Base-by-base conservation (phyloP, 2,329 filamentous ascomycete species). In the Fusarium cicatricum region DNA sequence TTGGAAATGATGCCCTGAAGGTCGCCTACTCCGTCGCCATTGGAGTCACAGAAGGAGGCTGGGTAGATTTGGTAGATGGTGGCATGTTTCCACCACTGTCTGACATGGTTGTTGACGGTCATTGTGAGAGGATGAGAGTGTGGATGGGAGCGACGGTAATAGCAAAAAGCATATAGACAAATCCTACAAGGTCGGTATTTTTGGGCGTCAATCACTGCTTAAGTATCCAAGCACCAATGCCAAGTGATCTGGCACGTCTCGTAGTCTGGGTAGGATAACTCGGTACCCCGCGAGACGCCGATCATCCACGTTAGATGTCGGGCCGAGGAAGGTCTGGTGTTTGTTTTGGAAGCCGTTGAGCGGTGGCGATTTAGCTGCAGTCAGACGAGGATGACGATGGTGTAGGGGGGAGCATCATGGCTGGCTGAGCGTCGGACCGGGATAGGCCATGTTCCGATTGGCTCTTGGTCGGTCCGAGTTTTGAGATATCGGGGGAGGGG, bases 41-140 rank as follows among this genome's bases (percentile, higher is more conserved):
- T 83, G 59, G 77, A 79, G 64, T 84, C 82, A 45, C 80, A 79
- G 73, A 85, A 85, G 14, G 77, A 80, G 23, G 82, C 78, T 3
- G 82, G 81, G 64, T 85, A 86, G 60, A 86, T 83, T 64, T 86
- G 82, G 62, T 85, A 85, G 32, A 83, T 77, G 2, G 78, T 72
- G 15, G 75, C 77, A 55, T 84, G 79, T 58, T 83, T 83, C 82
- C 83, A 85, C 82, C 82, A 85, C 38, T 65, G 65, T 32, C 47
- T 65, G 6, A 53, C 44, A 2, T 54, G 65, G 11, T 55, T 60
- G 21, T 28, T 60, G 53, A 68, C 53, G 11, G 65, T 67, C 65
- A 68, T 67, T 49, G 15, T 60, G 11, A 32, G 19, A 4, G 3
- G 9, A 26, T 26, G 6, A 26, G 23, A 23, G 21, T 23, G 21